These are phyloP conservation scores for Mycotypha africana DNA, from an alignment of 371 early-diverging fungal species.

Conservation along the genomic window DNA sequence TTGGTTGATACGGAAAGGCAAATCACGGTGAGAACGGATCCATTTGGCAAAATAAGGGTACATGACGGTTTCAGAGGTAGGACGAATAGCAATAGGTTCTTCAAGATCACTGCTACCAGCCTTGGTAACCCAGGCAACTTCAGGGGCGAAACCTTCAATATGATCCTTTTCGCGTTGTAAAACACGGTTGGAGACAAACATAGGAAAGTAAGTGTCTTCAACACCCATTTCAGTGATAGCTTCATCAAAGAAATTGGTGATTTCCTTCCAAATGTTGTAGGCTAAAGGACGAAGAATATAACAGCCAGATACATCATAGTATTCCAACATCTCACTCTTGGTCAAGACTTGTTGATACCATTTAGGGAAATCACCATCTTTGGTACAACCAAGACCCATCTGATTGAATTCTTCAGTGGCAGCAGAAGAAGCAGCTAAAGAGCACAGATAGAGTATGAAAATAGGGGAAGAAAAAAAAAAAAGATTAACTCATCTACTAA, in stretches of 20 bases:
- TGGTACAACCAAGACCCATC: slow-evolving; percentile 92
- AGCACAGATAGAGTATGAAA: too few relatives aligned
- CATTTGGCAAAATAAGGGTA: slow-evolving; percentile 99
- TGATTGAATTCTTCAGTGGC: slow-evolving; percentile 53
- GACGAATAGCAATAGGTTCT: slow-evolving; percentile 98
- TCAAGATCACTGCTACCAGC: slow-evolving; percentile 93
- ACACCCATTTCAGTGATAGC: slow-evolving; percentile 94
- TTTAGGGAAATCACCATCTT: slow-evolving; percentile 88
- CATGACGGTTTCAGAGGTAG: slow-evolving; percentile 99
- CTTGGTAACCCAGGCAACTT: slow-evolving; percentile 99
- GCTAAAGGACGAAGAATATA: slow-evolving; percentile 98
- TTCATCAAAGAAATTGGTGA: slow-evolving; percentile 91
- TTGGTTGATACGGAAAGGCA: slow-evolving; percentile 98
- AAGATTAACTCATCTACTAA: too few relatives aligned
- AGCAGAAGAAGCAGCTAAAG: slow-evolving; percentile 21
- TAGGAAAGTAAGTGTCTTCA: slow-evolving; percentile 99
- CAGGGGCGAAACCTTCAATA: slow-evolving; percentile 99
- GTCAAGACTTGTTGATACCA: slow-evolving; percentile 97
- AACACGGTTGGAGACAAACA: slow-evolving; percentile 94
- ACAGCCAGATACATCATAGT: slow-evolving; percentile 99
- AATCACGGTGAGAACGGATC: slow-evolving; percentile 98
- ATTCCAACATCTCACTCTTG: slow-evolving; percentile 97
- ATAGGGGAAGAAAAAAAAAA: too few relatives aligned
- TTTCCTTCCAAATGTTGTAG: slow-evolving; percentile 97
- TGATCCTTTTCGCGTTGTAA: slow-evolving; percentile 99